Percentiles rank a stretch among this genome's conserved stretches.
Conservation (phyloP, 371 early-diverging fungal genomes). For the Funneliformis caledonium region DNA sequence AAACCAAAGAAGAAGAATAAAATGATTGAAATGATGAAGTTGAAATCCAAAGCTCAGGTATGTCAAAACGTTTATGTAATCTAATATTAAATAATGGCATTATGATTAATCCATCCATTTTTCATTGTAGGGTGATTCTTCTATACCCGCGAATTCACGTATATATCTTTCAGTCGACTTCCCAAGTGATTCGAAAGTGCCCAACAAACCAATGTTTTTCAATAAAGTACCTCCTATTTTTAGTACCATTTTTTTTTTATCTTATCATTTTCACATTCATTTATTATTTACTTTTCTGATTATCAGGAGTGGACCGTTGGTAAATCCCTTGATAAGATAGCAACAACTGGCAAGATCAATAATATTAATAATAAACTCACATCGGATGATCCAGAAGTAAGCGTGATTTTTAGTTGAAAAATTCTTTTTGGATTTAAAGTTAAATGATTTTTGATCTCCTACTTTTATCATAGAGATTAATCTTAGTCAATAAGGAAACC, state of each 20-base stretch:
- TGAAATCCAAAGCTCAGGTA: slow-evolving; percentile 37
- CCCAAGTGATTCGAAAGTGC: slow-evolving; percentile 18
- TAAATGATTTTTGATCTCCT: neutral
- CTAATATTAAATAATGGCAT: neutral
- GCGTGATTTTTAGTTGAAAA: neutral
- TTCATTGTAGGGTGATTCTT: slow-evolving; percentile 25
- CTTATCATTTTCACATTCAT: neutral
- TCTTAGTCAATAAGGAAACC: slow-evolving; percentile 18
- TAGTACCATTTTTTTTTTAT: neutral
- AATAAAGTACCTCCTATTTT: slow-evolving; percentile 25
- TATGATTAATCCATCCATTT: neutral
- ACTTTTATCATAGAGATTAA: slow-evolving; percentile 9
- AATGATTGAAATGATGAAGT: slow-evolving; percentile 32
- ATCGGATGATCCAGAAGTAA: slow-evolving; percentile 14
- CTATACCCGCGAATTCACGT: slow-evolving; percentile 13
- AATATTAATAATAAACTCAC: slow-evolving; percentile 27
- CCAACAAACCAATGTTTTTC: slow-evolving; percentile 31
- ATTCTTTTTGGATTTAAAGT: neutral
- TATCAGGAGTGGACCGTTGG: slow-evolving; percentile 32
- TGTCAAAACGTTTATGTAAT: neutral
- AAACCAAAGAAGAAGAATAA: slow-evolving; percentile 25
- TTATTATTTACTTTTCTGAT: neutral
- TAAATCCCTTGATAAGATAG: slow-evolving; percentile 33
- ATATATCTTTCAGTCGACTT: slow-evolving; percentile 21
- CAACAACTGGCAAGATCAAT: slow-evolving; percentile 6